Conservation (phyloP, 2,329 filamentous ascomycete species). For the Beauveria sp. region DNA sequence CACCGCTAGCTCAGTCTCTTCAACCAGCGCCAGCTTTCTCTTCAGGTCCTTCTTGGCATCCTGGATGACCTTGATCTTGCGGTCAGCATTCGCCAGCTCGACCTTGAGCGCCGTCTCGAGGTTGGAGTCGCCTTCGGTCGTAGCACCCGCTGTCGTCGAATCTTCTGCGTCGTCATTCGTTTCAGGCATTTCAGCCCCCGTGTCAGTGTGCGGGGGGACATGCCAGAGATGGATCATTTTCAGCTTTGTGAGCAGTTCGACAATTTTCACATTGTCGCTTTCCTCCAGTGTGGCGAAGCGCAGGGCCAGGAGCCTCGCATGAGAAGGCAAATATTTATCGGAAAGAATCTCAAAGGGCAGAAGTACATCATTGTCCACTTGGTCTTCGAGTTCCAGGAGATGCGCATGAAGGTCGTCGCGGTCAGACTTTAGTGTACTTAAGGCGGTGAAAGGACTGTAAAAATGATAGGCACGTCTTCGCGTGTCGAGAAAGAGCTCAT, state of each 20-base stretch:
- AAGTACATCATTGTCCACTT: rapidly evolving
- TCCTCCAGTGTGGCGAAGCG: background rate
- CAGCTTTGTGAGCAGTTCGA: background rate
- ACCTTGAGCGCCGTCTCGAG: background rate
- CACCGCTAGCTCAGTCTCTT: background rate
- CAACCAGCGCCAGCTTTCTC: background rate
- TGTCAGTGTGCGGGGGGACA: background rate
- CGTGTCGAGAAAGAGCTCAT: background rate
- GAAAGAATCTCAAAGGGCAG: background rate
- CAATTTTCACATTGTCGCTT: background rate
- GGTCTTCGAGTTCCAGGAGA: rapidly evolving
- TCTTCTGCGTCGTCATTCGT: background rate
- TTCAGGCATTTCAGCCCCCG: background rate
- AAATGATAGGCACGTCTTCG: no score
- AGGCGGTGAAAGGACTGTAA: no score
- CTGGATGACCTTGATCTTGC: background rate
- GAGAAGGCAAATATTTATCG: rapidly evolving
- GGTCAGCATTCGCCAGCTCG: background rate
- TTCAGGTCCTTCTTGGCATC: background rate
- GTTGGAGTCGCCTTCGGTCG: background rate
- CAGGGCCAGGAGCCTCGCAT: background rate
- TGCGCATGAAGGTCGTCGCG: rapidly evolving
- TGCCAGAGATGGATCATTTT: background rate
- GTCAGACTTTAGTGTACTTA: no score
- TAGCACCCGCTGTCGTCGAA: no score